Conservation (phyloP, 1,284 basidiomycete genomes). For the Cryptococcus sp. region DNA sequence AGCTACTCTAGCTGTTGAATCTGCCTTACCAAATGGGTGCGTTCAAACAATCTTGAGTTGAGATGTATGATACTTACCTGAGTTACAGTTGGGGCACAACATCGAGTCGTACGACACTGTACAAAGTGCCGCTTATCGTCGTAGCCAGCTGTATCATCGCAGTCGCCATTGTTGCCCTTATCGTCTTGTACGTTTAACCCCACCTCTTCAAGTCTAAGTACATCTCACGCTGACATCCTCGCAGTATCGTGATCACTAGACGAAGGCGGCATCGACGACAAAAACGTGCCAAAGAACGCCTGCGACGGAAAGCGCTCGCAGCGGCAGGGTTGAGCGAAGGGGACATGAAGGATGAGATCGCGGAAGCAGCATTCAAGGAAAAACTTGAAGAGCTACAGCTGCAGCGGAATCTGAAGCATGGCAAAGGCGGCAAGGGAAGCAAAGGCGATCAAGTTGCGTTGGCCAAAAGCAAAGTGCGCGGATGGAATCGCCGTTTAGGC, state of each 20-base stretch:
- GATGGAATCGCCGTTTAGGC: conserved; percentile 38
- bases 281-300: conserved; percentile 42
- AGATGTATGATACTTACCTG: neutral
- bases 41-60: conserved; percentile 1
- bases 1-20: conserved; percentile 26
- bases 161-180: conserved; percentile 40
- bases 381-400: conserved; percentile 40
- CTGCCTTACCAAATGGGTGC: conserved; percentile 33
- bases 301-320: conserved; percentile 42
- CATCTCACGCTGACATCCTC: conserved; percentile 2
- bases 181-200: conserved; percentile 39
- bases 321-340: conserved; percentile 44
- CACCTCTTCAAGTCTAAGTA: neutral
- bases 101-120: conserved; percentile 41
- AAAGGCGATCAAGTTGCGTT: conserved; percentile 3
- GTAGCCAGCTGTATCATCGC: conserved; percentile 48
- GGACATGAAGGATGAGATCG: conserved; percentile 23
- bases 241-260: conserved; percentile 41
- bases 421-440: conserved; percentile 22
- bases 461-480: conserved; percentile 39
- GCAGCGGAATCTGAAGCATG: conserved; percentile 31
- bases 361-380: conserved; percentile 32
- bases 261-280: conserved; percentile 40
- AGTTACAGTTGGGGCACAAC: conserved; percentile 41
- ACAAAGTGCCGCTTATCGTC: conserved; percentile 51